Evolutionary conservation across 2,329 filamentous ascomycete species (phyloP), one percentile per base, ranked within the genome.

Genomic region (Graphium sp.): DNA sequence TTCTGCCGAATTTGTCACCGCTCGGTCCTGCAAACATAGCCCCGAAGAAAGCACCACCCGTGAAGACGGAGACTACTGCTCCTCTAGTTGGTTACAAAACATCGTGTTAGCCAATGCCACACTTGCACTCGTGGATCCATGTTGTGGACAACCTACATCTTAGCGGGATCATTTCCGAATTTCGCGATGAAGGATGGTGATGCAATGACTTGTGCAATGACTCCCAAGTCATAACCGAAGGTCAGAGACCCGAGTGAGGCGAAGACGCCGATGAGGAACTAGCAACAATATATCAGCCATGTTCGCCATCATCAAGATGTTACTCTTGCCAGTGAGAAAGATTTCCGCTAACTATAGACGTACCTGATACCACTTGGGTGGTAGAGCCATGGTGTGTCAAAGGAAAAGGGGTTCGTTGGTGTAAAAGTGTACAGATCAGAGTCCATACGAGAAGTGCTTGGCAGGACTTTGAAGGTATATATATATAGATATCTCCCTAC

Each of bases 21-120:
- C 54, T 40, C 2, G 66, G 61, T 34, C 79, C 80, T 22, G 72
- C 78, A 20, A 69, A 52, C 18, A 56, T 55, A 16, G 77, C 71
- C 7, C 77, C 78, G 37, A 77, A 65, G 51, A 82, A 82, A 14
- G 78, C 78, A n/a, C 64, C 64, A 21, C 79, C 75, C 0, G 80
- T 87, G 47, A 87, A 85, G 34, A 84, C 62, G 2, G 76, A 79
- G 2, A 85, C 79, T 0, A 83, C 74, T 4, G 76, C 66, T 30
- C 76, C 78, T 21, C 62, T 74, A 26, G 5, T 21, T 18, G 15
- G 5, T 11, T 5, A 21, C 16, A 10, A 24, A 22, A n/a, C 20
- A 22, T n/a, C 20, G 4, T 28, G 26, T 28, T 18, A 28, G 26
- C 4, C 17, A n/a, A 13, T 7, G 18, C n/a, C n/a, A 8, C 20